phyloP scores from a whole-genome alignment of 176 grass and related monocot genomes.

The Calamus simplicifolius region DNA sequence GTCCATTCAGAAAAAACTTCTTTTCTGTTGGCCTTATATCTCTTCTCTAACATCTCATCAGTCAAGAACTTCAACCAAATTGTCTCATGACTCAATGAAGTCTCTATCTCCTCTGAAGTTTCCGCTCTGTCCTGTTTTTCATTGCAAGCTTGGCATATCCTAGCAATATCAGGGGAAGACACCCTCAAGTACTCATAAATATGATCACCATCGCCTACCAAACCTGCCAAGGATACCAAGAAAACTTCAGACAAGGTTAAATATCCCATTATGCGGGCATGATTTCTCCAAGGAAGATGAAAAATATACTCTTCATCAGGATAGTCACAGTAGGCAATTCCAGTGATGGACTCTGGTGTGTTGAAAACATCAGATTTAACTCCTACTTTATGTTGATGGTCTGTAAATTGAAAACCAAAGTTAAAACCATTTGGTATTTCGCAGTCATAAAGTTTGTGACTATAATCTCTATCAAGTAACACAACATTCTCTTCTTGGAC shows the following conservation, averaged over 20 bases:
- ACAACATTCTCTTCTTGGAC: constrained; percentile 33
- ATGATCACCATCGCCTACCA: constrained; percentile 70
- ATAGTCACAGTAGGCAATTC: constrained; percentile 14
- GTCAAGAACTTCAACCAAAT: constrained; percentile 54
- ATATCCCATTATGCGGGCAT: constrained; percentile 46
- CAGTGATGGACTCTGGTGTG: constrained; percentile 11
- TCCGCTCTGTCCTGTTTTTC: constrained; percentile 9
- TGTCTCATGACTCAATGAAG: constrained; percentile 28
- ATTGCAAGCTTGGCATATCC: constrained; percentile 1
- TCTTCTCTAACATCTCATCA: constrained; percentile 42
- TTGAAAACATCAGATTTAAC: constrained; percentile 18
- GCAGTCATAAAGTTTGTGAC: background rate
- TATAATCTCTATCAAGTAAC: constrained; percentile 18
- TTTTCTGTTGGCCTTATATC: constrained; percentile 20
- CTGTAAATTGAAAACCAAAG: background rate
- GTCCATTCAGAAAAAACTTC: constrained; percentile 21
- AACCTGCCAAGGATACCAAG: constrained; percentile 73
- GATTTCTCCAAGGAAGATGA: constrained; percentile 25
- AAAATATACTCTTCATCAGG: constrained; percentile 21
- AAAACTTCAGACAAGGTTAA: constrained; percentile 79
- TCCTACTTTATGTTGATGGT: constrained; percentile 16
- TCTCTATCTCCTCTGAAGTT: constrained; percentile 13
- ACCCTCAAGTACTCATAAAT: constrained; percentile 57
- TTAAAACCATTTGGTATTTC: constrained; percentile 10
- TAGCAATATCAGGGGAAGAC: constrained; percentile 10